These are phyloP conservation scores for Colletotrichum spinosum DNA, from an alignment of 2,329 filamentous ascomycete genomes.

Conservation along the genomic window DNA sequence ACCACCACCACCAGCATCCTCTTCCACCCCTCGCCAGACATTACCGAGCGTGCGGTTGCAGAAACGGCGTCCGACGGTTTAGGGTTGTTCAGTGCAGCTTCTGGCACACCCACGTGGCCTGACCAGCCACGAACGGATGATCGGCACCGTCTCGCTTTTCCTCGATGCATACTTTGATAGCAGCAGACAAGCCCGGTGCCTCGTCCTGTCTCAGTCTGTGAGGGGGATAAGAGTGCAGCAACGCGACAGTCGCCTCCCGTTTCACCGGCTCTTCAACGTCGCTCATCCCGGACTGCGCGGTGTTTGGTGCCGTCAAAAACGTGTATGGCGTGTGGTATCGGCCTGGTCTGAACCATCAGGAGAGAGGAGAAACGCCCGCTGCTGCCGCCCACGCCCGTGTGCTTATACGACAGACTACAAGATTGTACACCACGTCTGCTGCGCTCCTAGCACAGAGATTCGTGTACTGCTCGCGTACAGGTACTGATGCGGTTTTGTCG, in stretches of 20 bases:
- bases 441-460: too few species aligned
- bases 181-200: too few species aligned
- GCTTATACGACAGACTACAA: too few species aligned
- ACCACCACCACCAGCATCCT: too few species aligned
- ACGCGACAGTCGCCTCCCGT: conserved; percentile 6
- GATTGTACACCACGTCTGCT: too few species aligned
- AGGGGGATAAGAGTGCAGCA: not conserved
- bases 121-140: conserved; percentile 27
- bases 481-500: not conserved
- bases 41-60: too few species aligned
- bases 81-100: conserved; percentile 33
- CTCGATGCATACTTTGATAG: too few species aligned
- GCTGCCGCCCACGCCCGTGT: too few species aligned
- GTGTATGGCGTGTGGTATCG: conserved; percentile 28
- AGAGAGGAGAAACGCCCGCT: not conserved
- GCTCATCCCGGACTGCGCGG: conserved; percentile 21
- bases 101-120: conserved; percentile 29
- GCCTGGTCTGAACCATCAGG: conserved; percentile 5
- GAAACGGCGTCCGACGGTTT: conserved; percentile 26
- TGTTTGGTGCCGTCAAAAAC: conserved; percentile 33
- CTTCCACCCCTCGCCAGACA: too few species aligned
- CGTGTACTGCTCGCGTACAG: too few species aligned
- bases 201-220: too few species aligned
- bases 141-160: not conserved
- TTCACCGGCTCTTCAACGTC: conserved; percentile 17